Conservation (phyloP, 2,329 filamentous ascomycete genomes). For the Beauveria australis region DNA sequence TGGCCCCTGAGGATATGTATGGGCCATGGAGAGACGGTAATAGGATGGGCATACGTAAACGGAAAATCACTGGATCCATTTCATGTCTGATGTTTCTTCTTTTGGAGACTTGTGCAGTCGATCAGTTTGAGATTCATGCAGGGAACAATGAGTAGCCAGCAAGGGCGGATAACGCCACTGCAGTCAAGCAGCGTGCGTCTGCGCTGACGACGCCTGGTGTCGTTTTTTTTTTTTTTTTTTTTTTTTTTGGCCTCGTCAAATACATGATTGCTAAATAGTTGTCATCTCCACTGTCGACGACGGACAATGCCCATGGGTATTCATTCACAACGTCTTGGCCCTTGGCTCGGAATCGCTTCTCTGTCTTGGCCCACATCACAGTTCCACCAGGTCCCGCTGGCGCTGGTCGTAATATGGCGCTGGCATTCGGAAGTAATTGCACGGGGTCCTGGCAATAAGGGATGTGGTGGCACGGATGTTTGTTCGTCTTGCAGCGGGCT, state of each 20-base stretch:
- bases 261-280: too few species aligned
- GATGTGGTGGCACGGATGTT: not conserved
- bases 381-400: constrained; percentile 1
- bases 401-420: not conserved
- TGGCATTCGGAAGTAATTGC: not conserved
- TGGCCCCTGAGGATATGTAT: not conserved
- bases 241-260: too few species aligned
- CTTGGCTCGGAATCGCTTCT: not conserved
- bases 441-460: not conserved
- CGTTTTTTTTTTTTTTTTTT: too few species aligned
- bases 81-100: not conserved
- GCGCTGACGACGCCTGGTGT: too few species aligned
- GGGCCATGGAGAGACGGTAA: not conserved
- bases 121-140: not conserved
- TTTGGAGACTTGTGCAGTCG: not conserved
- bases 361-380: not conserved
- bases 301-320: not conserved
- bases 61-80: not conserved
- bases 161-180: not conserved
- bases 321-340: not conserved
- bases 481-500: not conserved
- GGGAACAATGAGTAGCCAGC: not conserved
- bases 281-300: too few species aligned
- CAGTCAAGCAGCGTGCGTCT: not conserved
- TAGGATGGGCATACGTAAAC: not conserved